phyloP scores from a whole-genome alignment of 202 grass and related monocot species.

The Tripidium arundinaceum region DNA sequence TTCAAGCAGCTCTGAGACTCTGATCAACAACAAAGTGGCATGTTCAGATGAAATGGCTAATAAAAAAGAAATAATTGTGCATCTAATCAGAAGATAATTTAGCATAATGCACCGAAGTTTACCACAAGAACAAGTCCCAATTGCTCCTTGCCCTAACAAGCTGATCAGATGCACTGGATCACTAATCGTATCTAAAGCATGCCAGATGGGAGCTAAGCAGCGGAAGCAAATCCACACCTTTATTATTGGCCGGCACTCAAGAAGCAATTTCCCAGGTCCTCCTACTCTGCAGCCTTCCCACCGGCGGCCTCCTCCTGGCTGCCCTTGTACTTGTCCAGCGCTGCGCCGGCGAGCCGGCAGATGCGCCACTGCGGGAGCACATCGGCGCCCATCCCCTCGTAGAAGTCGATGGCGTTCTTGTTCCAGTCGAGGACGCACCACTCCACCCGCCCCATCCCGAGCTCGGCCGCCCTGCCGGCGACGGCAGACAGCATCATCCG shows the following conservation, averaged over 20 bases:
- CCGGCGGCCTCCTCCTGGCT: conserved; percentile 8
- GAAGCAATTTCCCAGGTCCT: background rate
- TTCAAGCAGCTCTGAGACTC: background rate
- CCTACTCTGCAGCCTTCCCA: conserved; percentile 14
- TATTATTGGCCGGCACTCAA: conserved; percentile 17
- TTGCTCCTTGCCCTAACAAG: background rate
- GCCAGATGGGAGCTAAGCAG: background rate
- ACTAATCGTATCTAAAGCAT: background rate
- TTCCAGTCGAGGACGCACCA: conserved; percentile 96
- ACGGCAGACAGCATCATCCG: conserved; percentile 74
- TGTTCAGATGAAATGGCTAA: background rate
- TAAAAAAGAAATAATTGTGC: background rate
- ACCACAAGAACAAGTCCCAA: background rate
- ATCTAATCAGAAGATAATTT: background rate
- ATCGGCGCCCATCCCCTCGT: conserved; percentile 81
- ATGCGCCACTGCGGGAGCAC: conserved; percentile 87
- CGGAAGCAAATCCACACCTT: conserved; percentile 11
- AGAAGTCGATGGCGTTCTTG: conserved; percentile 79
- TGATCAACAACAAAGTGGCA: background rate
- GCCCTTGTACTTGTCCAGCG: conserved; percentile 52
- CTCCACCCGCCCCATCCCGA: conserved; percentile 84
- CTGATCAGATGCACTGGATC: conserved; percentile 5
- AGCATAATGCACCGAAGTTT: conserved; percentile 1
- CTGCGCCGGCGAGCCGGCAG: conserved; percentile 63
- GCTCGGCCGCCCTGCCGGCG: conserved; percentile 56